phyloP scores from a whole-genome alignment of 129 eudicot species.

The Sambucus nigra region DNA sequence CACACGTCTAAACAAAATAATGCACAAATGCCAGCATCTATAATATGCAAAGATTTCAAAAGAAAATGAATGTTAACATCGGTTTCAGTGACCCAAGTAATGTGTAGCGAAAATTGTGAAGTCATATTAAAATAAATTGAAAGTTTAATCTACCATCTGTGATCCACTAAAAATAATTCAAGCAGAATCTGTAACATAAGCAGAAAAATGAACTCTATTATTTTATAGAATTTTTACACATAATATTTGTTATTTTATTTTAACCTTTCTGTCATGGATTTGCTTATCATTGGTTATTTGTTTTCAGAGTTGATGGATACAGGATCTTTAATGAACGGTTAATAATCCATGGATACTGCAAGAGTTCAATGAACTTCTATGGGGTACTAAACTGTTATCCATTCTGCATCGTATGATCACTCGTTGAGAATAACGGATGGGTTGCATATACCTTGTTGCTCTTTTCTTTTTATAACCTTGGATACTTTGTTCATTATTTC shows the following conservation, averaged over 20 bases:
- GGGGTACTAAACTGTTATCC: too few species aligned
- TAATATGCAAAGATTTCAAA: too few species aligned
- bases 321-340: background rate
- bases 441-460: slow-evolving; percentile 3
- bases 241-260: background rate
- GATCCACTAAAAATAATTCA: too few species aligned
- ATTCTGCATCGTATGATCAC: background rate
- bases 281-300: background rate
- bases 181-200: too few species aligned
- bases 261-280: too few species aligned
- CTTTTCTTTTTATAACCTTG: background rate
- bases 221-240: background rate
- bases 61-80: too few species aligned
- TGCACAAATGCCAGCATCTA: too few species aligned
- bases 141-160: too few species aligned
- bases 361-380: background rate
- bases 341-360: background rate
- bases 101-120: too few species aligned
- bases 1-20: too few species aligned
- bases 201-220: background rate
- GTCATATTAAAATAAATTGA: too few species aligned
- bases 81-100: too few species aligned
- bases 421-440: background rate
- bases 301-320: background rate
- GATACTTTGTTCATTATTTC: background rate